A percentile compares a stretch with the other conserved stretches of the same genome.
Evolutionary conservation across 805 yeast genomes (phyloP).

Genomic region (Suhomyces sp.): DNA sequence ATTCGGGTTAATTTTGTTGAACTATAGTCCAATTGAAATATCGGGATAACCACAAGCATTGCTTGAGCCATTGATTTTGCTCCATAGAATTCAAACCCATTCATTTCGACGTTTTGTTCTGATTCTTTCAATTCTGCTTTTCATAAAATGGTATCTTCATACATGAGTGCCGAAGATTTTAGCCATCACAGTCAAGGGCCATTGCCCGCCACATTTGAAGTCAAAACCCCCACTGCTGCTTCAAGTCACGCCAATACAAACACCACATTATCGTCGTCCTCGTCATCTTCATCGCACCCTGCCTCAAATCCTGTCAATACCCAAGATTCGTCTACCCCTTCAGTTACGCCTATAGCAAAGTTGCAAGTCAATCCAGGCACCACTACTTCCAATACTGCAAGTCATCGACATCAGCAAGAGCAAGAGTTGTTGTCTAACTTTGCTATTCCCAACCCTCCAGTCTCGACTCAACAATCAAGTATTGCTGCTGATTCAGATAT

Average conservation of each 20-base stretch:
- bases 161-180: neutral
- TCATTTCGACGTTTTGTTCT: neutral
- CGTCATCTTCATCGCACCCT: conserved; percentile 1
- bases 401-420: conserved; percentile 43
- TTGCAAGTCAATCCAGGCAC: conserved; percentile 3
- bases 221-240: neutral
- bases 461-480: conserved; percentile 36
- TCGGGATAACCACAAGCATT: neutral
- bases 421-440: conserved; percentile 39
- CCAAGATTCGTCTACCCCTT: conserved; percentile 1
- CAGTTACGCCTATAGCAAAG: neutral
- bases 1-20: neutral
- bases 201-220: neutral
- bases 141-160: neutral
- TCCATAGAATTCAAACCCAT: neutral
- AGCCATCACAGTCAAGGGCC: neutral
- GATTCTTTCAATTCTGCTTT: neutral
- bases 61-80: neutral
- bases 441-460: conserved; percentile 42
- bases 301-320: neutral
- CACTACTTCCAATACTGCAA: conserved; percentile 30
- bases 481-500: conserved; percentile 24
- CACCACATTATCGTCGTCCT: neutral
- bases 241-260: neutral
- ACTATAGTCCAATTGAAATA: neutral